Conservation (phyloP, 257 asterid species). For the Paulownia fortunei region DNA sequence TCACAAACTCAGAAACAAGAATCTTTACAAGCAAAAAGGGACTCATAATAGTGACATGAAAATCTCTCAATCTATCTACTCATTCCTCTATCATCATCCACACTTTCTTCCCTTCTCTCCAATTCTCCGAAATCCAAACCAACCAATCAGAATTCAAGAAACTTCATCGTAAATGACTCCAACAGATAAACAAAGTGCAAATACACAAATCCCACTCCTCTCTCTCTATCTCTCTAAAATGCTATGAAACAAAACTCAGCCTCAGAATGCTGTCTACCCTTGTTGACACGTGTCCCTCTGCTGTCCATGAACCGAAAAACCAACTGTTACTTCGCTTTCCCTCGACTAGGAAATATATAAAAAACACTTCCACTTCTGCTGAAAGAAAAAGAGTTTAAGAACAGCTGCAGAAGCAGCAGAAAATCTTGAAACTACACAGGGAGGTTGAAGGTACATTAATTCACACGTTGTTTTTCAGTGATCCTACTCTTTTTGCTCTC, state of each 20-base stretch:
- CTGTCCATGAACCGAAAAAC: conserved; percentile 62
- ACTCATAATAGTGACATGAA: conserved; percentile 24
- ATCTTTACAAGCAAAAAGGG: conserved; percentile 36
- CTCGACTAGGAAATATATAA: too few relatives aligned
- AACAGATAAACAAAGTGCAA: conserved; percentile 43
- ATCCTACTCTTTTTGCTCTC: background rate
- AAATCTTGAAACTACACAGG: conserved; percentile 8
- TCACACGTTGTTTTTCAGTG: background rate
- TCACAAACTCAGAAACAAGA: conserved; percentile 43
- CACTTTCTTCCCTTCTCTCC: conserved; percentile 30
- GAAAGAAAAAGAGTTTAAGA: conserved; percentile 8
- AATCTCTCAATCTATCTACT: conserved; percentile 33
- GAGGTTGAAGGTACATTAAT: background rate
- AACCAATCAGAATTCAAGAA: conserved; percentile 74
- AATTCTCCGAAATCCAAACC: conserved; percentile 63
- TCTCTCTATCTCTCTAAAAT: conserved; percentile 40
- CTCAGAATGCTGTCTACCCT: conserved; percentile 43
- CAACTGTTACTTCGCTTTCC: conserved; percentile 24
- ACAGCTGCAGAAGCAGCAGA: too few relatives aligned
- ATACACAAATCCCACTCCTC: too few relatives aligned
- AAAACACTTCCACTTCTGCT: conserved; percentile 12
- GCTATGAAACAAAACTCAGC: conserved; percentile 41
- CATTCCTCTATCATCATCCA: conserved; percentile 55
- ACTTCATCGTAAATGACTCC: too few relatives aligned
- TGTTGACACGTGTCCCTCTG: conserved; percentile 68